phyloP scores from a whole-genome alignment of 305 asterid species.

The Solanum hybrid region DNA sequence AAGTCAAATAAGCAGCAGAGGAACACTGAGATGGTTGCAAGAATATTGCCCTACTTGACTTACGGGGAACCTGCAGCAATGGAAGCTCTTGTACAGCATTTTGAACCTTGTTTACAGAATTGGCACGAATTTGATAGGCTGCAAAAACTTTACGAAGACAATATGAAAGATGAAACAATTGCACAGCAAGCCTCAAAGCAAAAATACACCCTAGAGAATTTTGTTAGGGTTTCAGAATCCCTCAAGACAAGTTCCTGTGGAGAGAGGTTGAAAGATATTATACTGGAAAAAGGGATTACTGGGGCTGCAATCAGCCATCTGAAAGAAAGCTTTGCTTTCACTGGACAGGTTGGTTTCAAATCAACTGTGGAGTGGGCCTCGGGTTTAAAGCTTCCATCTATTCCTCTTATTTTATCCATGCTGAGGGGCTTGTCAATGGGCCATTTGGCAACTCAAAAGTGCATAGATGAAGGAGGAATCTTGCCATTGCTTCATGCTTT shows the following conservation, averaged over 20 bases:
- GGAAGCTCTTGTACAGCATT: slow-evolving; percentile 97
- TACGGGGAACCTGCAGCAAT: slow-evolving; percentile 97
- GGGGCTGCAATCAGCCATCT: slow-evolving; percentile 74
- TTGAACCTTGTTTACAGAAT: slow-evolving; percentile 79
- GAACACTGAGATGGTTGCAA: slow-evolving; percentile 98
- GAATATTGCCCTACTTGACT: slow-evolving; percentile 97
- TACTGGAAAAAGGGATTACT: slow-evolving; percentile 89
- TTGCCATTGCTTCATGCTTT: slow-evolving; percentile 89
- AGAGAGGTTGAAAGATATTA: slow-evolving; percentile 93
- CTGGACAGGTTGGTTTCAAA: slow-evolving; percentile 69
- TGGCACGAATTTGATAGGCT: slow-evolving; percentile 82
- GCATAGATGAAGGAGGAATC: slow-evolving; percentile 80
- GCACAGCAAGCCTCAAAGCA: slow-evolving; percentile 70
- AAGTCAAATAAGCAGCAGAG: slow-evolving; percentile 92
- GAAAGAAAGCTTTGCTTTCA: slow-evolving; percentile 67
- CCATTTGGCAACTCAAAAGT: slow-evolving; percentile 82
- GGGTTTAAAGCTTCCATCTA: slow-evolving; percentile 72
- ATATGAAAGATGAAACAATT: slow-evolving; percentile 68
- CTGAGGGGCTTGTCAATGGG: slow-evolving; percentile 94
- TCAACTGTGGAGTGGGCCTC: slow-evolving; percentile 69
- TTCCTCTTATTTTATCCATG: slow-evolving; percentile 92
- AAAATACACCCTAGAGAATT: slow-evolving; percentile 90
- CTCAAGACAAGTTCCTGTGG: slow-evolving; percentile 96
- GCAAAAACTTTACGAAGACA: slow-evolving; percentile 61
- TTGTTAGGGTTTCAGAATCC: slow-evolving; percentile 94